Evolutionary conservation across 305 asterid genomes (phyloP).

Genomic region (Fraxinus sp.): DNA sequence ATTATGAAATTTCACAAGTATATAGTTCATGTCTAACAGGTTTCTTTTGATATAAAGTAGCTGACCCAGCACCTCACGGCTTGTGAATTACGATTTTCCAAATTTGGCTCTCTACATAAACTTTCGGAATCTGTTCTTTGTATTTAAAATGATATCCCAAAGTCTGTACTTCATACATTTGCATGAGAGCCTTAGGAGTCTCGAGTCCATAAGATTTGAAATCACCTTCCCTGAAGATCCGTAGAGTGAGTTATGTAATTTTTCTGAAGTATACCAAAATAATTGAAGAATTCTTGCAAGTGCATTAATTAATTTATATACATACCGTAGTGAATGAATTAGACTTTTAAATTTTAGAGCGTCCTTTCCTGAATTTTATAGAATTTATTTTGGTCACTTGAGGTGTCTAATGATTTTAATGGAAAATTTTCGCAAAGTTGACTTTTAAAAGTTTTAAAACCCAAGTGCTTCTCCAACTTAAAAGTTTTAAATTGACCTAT

Average conservation of each 20-base stretch:
- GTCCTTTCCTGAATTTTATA: background rate
- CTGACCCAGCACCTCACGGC: no score
- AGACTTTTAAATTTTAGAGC: background rate
- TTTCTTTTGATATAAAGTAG: no score
- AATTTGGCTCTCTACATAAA: no score
- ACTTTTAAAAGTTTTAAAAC: no score
- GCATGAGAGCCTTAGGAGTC: background rate
- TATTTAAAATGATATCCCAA: no score
- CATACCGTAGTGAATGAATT: background rate
- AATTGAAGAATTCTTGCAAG: background rate
- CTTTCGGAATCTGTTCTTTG: no score
- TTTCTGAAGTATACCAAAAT: background rate
- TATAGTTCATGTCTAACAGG: no score
- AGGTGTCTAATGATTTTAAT: background rate
- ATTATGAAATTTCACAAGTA: no score
- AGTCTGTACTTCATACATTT: background rate
- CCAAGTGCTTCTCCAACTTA: no score
- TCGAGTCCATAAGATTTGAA: background rate
- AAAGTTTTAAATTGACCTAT: no score
- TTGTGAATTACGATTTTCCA: no score
- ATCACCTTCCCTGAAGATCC: background rate
- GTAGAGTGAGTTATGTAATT: background rate
- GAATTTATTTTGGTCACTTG: background rate
- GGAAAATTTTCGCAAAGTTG: no score
- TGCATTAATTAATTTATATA: background rate